Conservation (phyloP, 345 rosid genomes). For the Tarenaya hassleriana region DNA sequence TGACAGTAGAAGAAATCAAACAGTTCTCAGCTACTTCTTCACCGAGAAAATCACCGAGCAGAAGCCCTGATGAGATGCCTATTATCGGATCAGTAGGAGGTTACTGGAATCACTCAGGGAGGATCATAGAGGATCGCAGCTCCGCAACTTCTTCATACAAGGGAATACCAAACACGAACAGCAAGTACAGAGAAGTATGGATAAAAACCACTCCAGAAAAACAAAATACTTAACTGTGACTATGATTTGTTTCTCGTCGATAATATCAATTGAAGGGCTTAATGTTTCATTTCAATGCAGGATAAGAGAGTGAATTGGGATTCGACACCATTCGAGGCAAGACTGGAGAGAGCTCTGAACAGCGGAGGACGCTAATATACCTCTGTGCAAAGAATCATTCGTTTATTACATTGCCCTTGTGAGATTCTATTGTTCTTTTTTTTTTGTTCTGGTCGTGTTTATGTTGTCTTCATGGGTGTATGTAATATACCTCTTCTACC, state of each 20-base stretch:
- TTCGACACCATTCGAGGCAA: constrained; percentile 84
- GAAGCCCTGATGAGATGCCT: constrained; percentile 78
- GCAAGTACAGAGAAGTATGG: constrained; percentile 90
- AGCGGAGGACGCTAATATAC: constrained; percentile 26
- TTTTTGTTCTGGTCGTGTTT: too few relatives aligned
- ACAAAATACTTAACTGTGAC: too few relatives aligned
- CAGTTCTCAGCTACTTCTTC: constrained; percentile 62
- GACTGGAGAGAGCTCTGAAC: constrained; percentile 90
- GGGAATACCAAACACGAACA: constrained; percentile 85
- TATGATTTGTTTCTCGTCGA: neutral
- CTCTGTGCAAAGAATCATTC: neutral
- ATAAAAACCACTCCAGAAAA: constrained; percentile 5
- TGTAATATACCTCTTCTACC: too few relatives aligned
- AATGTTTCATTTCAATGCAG: constrained; percentile 44
- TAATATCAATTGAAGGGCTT: too few relatives aligned
- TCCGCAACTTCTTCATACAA: constrained; percentile 60
- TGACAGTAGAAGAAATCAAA: constrained; percentile 78
- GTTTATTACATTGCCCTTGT: neutral
- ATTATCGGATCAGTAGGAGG: constrained; percentile 85
- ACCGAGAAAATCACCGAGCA: constrained; percentile 71
- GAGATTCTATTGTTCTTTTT: neutral
- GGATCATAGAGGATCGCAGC: constrained; percentile 30
- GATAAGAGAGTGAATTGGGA: constrained; percentile 89
- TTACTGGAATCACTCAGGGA: constrained; percentile 51
- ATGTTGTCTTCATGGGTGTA: too few relatives aligned